phyloP scores from a whole-genome alignment of 257 asterid species.

The Nicotiana obtusifolia region DNA sequence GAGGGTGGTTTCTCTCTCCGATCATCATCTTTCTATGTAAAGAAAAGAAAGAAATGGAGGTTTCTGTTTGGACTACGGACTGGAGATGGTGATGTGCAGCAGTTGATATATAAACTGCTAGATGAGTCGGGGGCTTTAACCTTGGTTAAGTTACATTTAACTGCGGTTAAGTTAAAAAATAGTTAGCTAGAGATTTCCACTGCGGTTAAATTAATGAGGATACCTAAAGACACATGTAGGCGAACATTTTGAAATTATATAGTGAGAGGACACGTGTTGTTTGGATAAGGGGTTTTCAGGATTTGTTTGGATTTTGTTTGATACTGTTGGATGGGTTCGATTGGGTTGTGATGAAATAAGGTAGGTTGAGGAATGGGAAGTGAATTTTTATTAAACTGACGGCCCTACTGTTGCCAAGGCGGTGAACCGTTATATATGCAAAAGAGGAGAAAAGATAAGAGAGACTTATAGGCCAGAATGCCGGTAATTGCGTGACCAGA shows the following conservation, averaged over 20 bases:
- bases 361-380: too few relatives aligned
- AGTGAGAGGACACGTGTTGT: too few relatives aligned
- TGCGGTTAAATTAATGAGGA: slow-evolving; percentile 30
- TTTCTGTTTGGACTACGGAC: not conserved
- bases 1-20: slow-evolving; percentile 32
- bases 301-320: too few relatives aligned
- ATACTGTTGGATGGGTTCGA: not conserved
- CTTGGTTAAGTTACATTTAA: slow-evolving; percentile 25
- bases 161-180: slow-evolving; percentile 18
- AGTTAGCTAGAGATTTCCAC: not conserved
- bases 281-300: too few relatives aligned
- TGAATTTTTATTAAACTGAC: not conserved
- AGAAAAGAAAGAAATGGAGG: not conserved
- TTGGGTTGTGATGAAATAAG: slow-evolving; percentile 20
- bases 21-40: slow-evolving; percentile 19
- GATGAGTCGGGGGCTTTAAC: slow-evolving; percentile 29
- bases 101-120: not conserved
- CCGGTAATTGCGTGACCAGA: slow-evolving; percentile 3
- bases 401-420: slow-evolving; percentile 32
- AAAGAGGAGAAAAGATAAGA: too few relatives aligned
- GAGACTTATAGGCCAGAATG: not conserved
- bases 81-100: not conserved
- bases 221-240: not conserved
- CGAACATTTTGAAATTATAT: too few relatives aligned
- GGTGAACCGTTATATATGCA: not conserved